phyloP scores from a whole-genome alignment of 2,329 filamentous ascomycete genomes.

The Chlorencoelia australis region DNA sequence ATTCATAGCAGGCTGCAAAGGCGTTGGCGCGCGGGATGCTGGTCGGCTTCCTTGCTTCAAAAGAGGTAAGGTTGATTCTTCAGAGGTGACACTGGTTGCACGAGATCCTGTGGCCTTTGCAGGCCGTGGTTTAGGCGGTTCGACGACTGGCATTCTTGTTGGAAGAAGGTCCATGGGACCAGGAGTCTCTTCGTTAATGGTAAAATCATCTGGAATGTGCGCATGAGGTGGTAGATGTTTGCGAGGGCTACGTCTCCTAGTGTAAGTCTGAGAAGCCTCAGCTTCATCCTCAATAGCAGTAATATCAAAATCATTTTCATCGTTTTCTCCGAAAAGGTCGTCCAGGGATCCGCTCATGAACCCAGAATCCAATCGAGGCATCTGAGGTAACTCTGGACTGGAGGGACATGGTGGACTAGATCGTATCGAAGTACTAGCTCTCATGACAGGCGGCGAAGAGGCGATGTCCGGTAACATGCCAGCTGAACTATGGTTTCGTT shows the following conservation, averaged over 20 bases:
- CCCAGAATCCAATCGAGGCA: constrained; percentile 58
- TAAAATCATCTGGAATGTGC: constrained; percentile 19
- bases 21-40: constrained; percentile 5
- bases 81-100: constrained; percentile 20
- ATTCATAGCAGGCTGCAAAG: not conserved
- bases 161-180: constrained; percentile 34
- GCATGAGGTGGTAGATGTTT: constrained; percentile 8
- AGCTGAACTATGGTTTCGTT: constrained; percentile 38
- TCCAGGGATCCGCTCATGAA: constrained; percentile 70
- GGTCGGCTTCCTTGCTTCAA: constrained; percentile 12
- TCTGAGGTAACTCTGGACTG: constrained; percentile 48
- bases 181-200: constrained; percentile 28
- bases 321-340: constrained; percentile 51
- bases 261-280: constrained; percentile 27
- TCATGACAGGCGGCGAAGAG: constrained; percentile 79
- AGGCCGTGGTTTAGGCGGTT: constrained; percentile 17
- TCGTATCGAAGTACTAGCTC: constrained; percentile 52
- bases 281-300: constrained; percentile 31
- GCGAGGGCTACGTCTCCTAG: constrained; percentile 11
- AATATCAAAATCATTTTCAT: constrained; percentile 24
- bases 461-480: constrained; percentile 74
- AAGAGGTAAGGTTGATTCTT: constrained; percentile 22
- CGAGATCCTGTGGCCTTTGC: constrained; percentile 24
- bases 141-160: constrained; percentile 26
- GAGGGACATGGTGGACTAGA: constrained; percentile 72